Conservation (phyloP, 1,284 basidiomycete species). For the Apiotrichum brassicae region DNA sequence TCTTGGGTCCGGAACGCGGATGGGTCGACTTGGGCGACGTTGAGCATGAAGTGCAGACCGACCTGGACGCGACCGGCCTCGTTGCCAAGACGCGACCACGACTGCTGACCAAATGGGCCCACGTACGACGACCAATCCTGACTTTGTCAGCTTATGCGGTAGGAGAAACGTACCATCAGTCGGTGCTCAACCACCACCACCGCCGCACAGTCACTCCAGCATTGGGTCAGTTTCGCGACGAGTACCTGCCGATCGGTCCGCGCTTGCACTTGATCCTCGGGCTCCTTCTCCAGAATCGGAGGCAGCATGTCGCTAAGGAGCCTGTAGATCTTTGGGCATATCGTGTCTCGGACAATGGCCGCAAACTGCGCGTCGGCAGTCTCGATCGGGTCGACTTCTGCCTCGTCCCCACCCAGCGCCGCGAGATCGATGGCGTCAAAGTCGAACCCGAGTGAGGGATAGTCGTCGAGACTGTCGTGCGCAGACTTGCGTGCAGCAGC, state of each 20-base stretch:
- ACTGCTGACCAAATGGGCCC: slow-evolving; percentile 54
- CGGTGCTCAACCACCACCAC: slow-evolving; percentile 59
- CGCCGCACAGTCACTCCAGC: slow-evolving; percentile 69
- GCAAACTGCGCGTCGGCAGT: slow-evolving; percentile 33
- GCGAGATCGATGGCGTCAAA: slow-evolving; percentile 35
- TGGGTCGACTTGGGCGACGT: slow-evolving; percentile 60
- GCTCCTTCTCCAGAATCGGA: slow-evolving; percentile 31
- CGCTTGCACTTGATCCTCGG: slow-evolving; percentile 11
- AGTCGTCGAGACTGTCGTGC: slow-evolving; percentile 67
- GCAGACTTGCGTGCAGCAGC: slow-evolving; percentile 41
- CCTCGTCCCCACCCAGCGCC: slow-evolving; percentile 29
- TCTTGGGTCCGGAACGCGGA: slow-evolving; percentile 53
- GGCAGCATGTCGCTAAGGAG: slow-evolving; percentile 54
- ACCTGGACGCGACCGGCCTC: slow-evolving; percentile 54
- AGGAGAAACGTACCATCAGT: slow-evolving; percentile 47
- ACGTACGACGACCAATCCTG: slow-evolving; percentile 65
- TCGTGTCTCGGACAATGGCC: slow-evolving; percentile 55
- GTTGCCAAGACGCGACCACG: slow-evolving; percentile 58
- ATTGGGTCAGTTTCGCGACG: slow-evolving; percentile 59
- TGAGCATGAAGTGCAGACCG: slow-evolving; percentile 63
- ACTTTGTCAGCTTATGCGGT: neutral
- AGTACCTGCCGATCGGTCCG: slow-evolving; percentile 33
- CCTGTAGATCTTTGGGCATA: slow-evolving; percentile 59
- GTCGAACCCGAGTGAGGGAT: slow-evolving; percentile 40
- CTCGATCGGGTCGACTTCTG: slow-evolving; percentile 24